These are phyloP conservation scores for Leccinum longicurvipes DNA, from an alignment of 768 basidiomycete genomes.

Conservation along the genomic window DNA sequence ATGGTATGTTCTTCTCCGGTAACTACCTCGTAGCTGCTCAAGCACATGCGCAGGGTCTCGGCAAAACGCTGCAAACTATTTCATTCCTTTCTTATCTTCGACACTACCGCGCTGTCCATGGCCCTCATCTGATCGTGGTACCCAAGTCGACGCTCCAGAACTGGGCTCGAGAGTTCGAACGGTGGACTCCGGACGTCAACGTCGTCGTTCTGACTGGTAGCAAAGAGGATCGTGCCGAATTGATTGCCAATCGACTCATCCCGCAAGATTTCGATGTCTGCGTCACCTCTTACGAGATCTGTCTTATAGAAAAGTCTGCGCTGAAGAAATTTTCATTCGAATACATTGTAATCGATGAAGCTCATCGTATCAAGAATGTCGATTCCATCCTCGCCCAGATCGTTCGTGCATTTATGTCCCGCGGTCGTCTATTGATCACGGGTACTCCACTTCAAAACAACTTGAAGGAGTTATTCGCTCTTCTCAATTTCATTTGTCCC, in stretches of 20 bases:
- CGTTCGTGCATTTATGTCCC: conserved; percentile 83
- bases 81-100: conserved; percentile 95
- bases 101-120: conserved; percentile 67
- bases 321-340: conserved; percentile 95
- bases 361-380: conserved; percentile 98
- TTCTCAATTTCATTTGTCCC: conserved; percentile 94
- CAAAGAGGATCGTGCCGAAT: conserved; percentile 83
- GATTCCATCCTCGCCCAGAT: conserved; percentile 95
- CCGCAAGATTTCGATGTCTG: conserved; percentile 90
- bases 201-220: conserved; percentile 79
- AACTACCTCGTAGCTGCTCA: neutral
- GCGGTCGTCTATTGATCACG: conserved; percentile 90
- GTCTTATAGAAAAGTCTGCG: conserved; percentile 89
- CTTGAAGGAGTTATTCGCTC: conserved; percentile 89
- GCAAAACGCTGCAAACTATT: conserved; percentile 97
- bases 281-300: conserved; percentile 96
- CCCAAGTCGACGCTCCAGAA: conserved; percentile 99
- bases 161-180: conserved; percentile 90
- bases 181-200: conserved; percentile 88
- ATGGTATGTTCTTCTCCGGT: conserved; percentile 52
- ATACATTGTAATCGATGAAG: conserved; percentile 98
- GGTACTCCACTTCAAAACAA: conserved; percentile 98
- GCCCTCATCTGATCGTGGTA: conserved; percentile 94
- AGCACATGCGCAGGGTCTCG: conserved; percentile 67
- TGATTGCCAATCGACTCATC: conserved; percentile 76